Evolutionary conservation across 441 rosid genomes (phyloP).

Genomic region (Mallotus repandus): DNA sequence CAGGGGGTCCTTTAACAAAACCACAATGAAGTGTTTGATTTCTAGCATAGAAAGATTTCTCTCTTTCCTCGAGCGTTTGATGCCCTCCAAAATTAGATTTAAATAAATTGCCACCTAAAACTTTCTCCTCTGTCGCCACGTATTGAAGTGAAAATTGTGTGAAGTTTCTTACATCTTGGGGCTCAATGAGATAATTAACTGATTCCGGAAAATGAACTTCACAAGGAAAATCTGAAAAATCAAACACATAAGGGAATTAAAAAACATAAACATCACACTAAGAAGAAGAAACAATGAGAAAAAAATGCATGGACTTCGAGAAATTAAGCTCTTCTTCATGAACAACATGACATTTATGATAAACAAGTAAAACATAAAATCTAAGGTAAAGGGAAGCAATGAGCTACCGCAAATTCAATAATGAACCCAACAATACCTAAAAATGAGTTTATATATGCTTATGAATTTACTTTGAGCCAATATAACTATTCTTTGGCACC

Average conservation of each 20-base stretch:
- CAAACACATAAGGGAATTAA: neutral
- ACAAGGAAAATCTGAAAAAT: constrained; percentile 67
- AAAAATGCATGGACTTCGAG: neutral
- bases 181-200: constrained; percentile 52
- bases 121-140: constrained; percentile 46
- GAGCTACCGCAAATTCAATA: too few species aligned
- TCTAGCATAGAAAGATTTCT: constrained; percentile 57
- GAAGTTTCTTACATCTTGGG: constrained; percentile 44
- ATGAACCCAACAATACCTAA: neutral
- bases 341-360: neutral
- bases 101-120: constrained; percentile 25
- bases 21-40: constrained; percentile 84
- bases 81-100: constrained; percentile 77
- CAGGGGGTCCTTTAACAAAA: constrained; percentile 60
- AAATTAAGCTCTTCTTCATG: neutral
- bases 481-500: too few species aligned
- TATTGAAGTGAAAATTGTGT: constrained; percentile 54
- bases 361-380: neutral
- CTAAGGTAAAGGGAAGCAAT: too few species aligned
- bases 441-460: too few species aligned
- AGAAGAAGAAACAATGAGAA: constrained; percentile 13
- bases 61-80: constrained; percentile 71
- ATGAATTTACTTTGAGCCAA: too few species aligned
- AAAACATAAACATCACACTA: constrained; percentile 15
- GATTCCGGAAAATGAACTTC: constrained; percentile 50